Conservation (phyloP, 768 basidiomycete genomes). For the Termitomyces sp. region DNA sequence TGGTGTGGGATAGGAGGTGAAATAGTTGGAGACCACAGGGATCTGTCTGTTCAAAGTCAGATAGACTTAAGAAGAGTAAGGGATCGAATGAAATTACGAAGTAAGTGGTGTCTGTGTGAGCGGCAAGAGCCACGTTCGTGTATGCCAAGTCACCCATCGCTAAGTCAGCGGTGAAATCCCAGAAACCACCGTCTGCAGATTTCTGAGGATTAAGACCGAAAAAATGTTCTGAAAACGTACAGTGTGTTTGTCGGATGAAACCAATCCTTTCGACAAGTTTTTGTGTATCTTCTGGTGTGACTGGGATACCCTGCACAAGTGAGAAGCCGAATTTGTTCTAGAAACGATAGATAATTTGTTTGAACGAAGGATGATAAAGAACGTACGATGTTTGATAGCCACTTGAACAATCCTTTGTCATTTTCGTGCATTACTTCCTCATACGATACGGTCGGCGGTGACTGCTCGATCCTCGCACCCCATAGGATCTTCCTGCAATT, state of each 20-base stretch:
- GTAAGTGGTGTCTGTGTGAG: constrained; percentile 72
- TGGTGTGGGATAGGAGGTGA: constrained; percentile 83
- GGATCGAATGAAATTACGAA: constrained; percentile 44
- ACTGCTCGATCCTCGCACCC: constrained; percentile 71
- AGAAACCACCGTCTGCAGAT: constrained; percentile 81
- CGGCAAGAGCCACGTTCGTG: constrained; percentile 80
- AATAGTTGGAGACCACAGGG: constrained; percentile 96
- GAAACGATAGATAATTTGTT: constrained; percentile 1
- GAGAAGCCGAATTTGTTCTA: constrained; percentile 89
- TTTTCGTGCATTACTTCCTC: constrained; percentile 67
- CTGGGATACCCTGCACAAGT: constrained; percentile 78
- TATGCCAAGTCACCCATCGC: constrained; percentile 94
- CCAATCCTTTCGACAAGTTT: constrained; percentile 71
- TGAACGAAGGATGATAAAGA: not conserved
- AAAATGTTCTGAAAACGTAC: constrained; percentile 20
- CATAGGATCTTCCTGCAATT: constrained; percentile 65
- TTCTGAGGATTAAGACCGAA: not conserved
- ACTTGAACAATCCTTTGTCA: constrained; percentile 69
- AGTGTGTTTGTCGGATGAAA: constrained; percentile 84
- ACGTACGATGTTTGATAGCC: constrained; percentile 78
- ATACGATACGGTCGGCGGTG: constrained; percentile 73
- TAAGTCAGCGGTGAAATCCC: constrained; percentile 94
- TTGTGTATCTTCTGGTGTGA: constrained; percentile 83
- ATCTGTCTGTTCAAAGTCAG: constrained; percentile 57
- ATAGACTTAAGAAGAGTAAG: constrained; percentile 1